Evolutionary conservation across 768 basidiomycete genomes (phyloP).

Genomic region (Sarcodon sp.): DNA sequence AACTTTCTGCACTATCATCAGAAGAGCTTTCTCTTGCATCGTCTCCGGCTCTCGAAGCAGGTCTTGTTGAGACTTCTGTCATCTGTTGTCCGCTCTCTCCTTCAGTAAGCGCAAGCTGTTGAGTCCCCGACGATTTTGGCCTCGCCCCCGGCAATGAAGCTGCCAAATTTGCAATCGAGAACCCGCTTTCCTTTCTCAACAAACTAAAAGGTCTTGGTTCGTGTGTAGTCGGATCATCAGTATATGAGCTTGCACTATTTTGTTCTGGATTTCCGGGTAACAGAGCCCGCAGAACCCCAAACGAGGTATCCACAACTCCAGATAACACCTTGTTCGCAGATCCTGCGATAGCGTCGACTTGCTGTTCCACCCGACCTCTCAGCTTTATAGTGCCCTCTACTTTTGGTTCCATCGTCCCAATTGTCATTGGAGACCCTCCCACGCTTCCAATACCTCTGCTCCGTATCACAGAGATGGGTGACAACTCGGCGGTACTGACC

Average conservation of each 20-base stretch:
- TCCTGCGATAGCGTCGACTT: slow-evolving; percentile 68
- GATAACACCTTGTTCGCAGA: slow-evolving; percentile 68
- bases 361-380: slow-evolving; percentile 68
- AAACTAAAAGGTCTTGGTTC: slow-evolving; percentile 39
- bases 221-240: slow-evolving; percentile 4
- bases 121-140: slow-evolving; percentile 7
- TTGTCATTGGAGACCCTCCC: neutral
- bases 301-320: slow-evolving; percentile 84
- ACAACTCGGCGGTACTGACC: slow-evolving; percentile 64
- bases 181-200: slow-evolving; percentile 62
- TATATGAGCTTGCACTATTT: slow-evolving; percentile 8
- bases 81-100: slow-evolving; percentile 39
- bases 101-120: slow-evolving; percentile 9
- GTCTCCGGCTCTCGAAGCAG: slow-evolving; percentile 26
- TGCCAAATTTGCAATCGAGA: slow-evolving; percentile 71
- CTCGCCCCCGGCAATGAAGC: slow-evolving; percentile 50
- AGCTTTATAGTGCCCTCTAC: slow-evolving; percentile 25
- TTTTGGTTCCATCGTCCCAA: neutral
- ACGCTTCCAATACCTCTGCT: neutral
- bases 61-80: slow-evolving; percentile 40
- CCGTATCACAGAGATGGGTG: slow-evolving; percentile 65
- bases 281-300: slow-evolving; percentile 74
- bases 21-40: slow-evolving; percentile 14
- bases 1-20: slow-evolving; percentile 20
- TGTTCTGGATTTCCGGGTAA: slow-evolving; percentile 34